Conservation (phyloP, 83 land plant species). For the Diphasiastrum complanatum region DNA sequence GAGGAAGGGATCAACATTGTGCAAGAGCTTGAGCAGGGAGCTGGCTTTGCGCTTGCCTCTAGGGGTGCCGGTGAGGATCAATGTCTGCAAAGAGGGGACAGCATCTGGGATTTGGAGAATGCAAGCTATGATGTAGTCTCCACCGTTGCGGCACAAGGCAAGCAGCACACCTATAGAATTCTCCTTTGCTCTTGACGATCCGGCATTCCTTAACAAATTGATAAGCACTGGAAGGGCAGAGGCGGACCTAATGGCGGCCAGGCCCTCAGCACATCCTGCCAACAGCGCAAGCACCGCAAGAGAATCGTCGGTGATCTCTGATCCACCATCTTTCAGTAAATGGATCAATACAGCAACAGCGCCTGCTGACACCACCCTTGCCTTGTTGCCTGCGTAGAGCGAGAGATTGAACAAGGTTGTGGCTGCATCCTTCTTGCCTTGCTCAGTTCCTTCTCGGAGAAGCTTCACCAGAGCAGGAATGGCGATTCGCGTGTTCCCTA, state of each 20-base stretch:
- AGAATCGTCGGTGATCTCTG: constrained; percentile 52
- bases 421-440: constrained; percentile 54
- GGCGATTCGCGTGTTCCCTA: constrained; percentile 35
- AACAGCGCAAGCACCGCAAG: constrained; percentile 41
- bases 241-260: constrained; percentile 31
- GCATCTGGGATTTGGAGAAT: constrained; percentile 31
- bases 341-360: constrained; percentile 44
- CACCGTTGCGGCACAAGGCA: constrained; percentile 42
- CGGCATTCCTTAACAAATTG: constrained; percentile 36
- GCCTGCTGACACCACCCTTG: constrained; percentile 32
- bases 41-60: constrained; percentile 54
- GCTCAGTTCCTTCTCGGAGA: constrained; percentile 36
- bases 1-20: too few relatives aligned
- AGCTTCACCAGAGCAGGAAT: constrained; percentile 42
- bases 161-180: constrained; percentile 35
- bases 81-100: constrained; percentile 41
- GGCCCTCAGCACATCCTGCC: constrained; percentile 32
- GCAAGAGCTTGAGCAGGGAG: constrained; percentile 37
- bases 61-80: constrained; percentile 37
- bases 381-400: constrained; percentile 33
- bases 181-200: constrained; percentile 47
- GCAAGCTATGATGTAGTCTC: constrained; percentile 35
- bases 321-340: constrained; percentile 38
- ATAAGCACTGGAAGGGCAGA: constrained; percentile 29
- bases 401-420: constrained; percentile 52